Evolutionary conservation across 306 rosid genomes (phyloP).

Genomic region (Rubus parviflorus): DNA sequence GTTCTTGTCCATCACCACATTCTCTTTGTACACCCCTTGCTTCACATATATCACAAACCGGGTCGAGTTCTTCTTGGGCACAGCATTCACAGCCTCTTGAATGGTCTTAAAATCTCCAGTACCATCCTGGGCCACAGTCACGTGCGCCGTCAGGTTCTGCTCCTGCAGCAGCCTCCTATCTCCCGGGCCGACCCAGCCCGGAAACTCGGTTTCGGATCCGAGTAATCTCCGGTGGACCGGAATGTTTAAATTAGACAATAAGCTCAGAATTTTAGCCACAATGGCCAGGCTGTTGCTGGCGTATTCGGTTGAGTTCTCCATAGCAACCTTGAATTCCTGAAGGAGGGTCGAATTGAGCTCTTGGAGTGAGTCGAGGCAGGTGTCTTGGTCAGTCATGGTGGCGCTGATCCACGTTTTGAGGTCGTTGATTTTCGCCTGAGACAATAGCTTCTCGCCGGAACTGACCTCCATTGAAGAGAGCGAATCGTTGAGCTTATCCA

Average conservation of each 20-base stretch:
- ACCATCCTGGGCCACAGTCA: slow-evolving; percentile 77
- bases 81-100: slow-evolving; percentile 47
- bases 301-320: slow-evolving; percentile 70
- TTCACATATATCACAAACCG: slow-evolving; percentile 68
- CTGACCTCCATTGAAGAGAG: slow-evolving; percentile 36
- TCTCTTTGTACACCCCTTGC: slow-evolving; percentile 70
- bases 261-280: slow-evolving; percentile 47
- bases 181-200: slow-evolving; percentile 67
- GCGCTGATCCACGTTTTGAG: slow-evolving; percentile 75
- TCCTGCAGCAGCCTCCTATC: slow-evolving; percentile 63
- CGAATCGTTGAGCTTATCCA: slow-evolving; percentile 66
- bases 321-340: slow-evolving; percentile 20
- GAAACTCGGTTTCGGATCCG: slow-evolving; percentile 35
- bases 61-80: slow-evolving; percentile 57
- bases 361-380: slow-evolving; percentile 67
- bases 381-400: slow-evolving; percentile 69
- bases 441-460: slow-evolving; percentile 18
- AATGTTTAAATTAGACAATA: slow-evolving; percentile 39
- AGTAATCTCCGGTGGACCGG: slow-evolving; percentile 64
- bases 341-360: slow-evolving; percentile 54
- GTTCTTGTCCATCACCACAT: slow-evolving; percentile 63
- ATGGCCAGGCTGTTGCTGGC: slow-evolving; percentile 85
- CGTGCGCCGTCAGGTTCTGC: slow-evolving; percentile 22
- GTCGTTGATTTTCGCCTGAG: slow-evolving; percentile 42
- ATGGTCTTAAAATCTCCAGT: slow-evolving; percentile 51